Base-by-base conservation (phyloP, 2,329 filamentous ascomycete species). In the Penicillium sclerotigenum region DNA sequence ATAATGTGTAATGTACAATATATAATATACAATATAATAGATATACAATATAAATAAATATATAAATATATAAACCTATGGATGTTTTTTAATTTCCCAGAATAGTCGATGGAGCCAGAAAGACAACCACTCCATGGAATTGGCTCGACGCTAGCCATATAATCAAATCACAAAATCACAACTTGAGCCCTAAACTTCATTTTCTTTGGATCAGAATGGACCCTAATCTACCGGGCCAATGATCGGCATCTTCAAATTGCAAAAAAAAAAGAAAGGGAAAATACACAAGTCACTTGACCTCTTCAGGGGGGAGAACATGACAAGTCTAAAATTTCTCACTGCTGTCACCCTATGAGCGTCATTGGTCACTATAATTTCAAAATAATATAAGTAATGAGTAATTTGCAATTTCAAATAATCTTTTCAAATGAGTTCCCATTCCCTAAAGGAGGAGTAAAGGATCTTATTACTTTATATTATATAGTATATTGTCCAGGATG, bases 91-190 rank as follows among this genome's bases (percentile, higher is more conserved):
- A 50, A 45, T 55, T 55, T 55, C 47, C 48, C 33, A 18, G 20
- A 22, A n/a, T 52, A 40, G 40, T 16, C 10, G n/a, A 43, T 43
- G 41, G 41, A 42, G 16, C 37, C 51, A 33, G 20, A 43, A 24
- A 46, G 10, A 28, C 5, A 24, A 38, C 38, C 47, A 26, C 47
- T n/a, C 62, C 63, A 65, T 65, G 63, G 63, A 63, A 42, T 62
- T 62, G 60, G 54, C 51, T 53, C 49, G 50, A 52, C 63, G 54
- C 63, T 65, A 65, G 31, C 46, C 48, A 58, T 61, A 56, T 59
- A 63, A 61, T 59, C 56, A 63, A 65, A 65, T 65, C 62, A 65
- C 57, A 64, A 64, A 64, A 64, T 60, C 56, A 33, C 13, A 13
- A 13, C 31, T 33, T 52, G 54, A 26, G 22, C 28, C 33, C 34